Evolutionary conservation across 352 stramenopile species (phyloP).

Genomic region (Blastocystis sp.): DNA sequence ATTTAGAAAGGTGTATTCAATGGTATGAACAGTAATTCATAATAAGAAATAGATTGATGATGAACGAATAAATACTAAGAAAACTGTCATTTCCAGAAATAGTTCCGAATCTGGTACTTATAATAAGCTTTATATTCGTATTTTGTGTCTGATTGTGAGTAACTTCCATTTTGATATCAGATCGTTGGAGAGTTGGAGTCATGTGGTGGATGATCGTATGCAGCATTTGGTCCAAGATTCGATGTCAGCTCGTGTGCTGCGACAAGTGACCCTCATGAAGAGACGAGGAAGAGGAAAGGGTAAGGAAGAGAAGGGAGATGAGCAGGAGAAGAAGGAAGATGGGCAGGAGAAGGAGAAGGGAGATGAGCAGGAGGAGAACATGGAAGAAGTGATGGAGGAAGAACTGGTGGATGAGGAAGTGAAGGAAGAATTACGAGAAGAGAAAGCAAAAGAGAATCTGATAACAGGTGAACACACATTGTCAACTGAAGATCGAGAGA

Average conservation of each 20-base stretch:
- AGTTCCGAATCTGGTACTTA: conserved; percentile 28
- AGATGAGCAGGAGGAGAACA: not conserved
- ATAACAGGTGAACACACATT: not conserved
- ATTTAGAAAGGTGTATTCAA: conserved; percentile 17
- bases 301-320: not conserved
- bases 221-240: conserved; percentile 5
- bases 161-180: conserved; percentile 40
- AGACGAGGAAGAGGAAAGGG: not conserved
- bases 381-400: not conserved
- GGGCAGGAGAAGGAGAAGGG: not conserved
- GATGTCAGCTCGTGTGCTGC: conserved; percentile 11
- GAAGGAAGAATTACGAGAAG: not conserved
- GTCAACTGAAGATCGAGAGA: not conserved
- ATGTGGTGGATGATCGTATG: conserved; percentile 1
- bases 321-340: not conserved
- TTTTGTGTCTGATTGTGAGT: conserved; percentile 45
- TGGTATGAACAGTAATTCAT: not conserved
- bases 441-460: not conserved
- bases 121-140: conserved; percentile 55
- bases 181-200: not conserved
- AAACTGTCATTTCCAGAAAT: not conserved
- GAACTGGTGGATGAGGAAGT: not conserved
- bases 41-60: conserved; percentile 22
- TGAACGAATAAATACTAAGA: not conserved
- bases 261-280: conserved; percentile 26